Evolutionary conservation across 805 yeast genomes (phyloP), one percentile per base, ranked within the genome.

Genomic region (Yarrowia osloensis): DNA sequence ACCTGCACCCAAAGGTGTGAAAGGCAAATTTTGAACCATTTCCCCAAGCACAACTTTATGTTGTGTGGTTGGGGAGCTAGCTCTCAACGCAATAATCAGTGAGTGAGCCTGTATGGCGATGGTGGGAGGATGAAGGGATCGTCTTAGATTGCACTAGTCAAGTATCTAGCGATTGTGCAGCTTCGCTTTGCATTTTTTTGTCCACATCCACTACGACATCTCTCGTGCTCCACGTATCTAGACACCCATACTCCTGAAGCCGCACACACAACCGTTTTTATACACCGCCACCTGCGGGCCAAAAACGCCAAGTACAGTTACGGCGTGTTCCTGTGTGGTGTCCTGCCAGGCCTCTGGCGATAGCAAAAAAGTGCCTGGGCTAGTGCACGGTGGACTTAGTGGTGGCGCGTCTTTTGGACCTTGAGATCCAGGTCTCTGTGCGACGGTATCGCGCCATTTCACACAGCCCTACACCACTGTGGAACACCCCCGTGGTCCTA

Each of bases 11-110:
- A 57, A 55, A 39, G 47, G 19, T 5, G n/a, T n/a, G n/a, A 55
- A 26, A 39, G 63, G 47, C 49, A 39, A 55, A 55, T 26, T 26
- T 37, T 39, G 63, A 26, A 26, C 63, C 35, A 55, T 22, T 37
- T 55, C 63, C 63, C 63, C 63, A 55, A 55, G 11, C 63, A n/a
- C 49, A 55, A 57, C 63, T 40, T 39, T 57, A 57, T 57, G 47
- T 28, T 54, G 63, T 37, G 37, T 40, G 63, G 63, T 57, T 57
- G 63, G 63, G 63, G 63, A 28, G 49, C 63, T 57, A 57, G 28
- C 46, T 57, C 63, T 57, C 63, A 57, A 57, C 63, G 63, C 44
- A 54, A 35, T 54, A 39, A 15, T n/a, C 39, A 24, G 50, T 17
- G 21, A 9, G 19, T 26, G 31, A 26, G 33, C 33, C 28, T 22